Conservation (phyloP, 352 stramenopile genomes). For the Globisporangium emineosum region DNA sequence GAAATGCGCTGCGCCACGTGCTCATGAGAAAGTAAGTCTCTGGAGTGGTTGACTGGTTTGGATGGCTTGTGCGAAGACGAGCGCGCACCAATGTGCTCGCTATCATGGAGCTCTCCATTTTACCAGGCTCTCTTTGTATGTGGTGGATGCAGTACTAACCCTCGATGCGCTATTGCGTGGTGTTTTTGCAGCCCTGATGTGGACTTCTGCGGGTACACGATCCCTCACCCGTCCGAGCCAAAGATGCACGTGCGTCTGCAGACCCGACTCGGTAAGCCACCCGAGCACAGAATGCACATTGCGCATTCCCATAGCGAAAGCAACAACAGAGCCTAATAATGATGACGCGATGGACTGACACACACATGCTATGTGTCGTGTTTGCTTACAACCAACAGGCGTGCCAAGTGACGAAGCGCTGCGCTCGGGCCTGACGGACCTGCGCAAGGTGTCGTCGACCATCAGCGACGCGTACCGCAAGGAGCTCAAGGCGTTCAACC, state of each 20-base stretch:
- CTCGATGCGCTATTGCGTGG: background rate
- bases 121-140: too few species aligned
- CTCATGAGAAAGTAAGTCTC: slow-evolving; percentile 86
- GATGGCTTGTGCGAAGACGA: background rate
- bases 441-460: slow-evolving; percentile 69
- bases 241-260: slow-evolving; percentile 94
- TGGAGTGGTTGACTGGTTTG: background rate
- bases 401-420: slow-evolving; percentile 63
- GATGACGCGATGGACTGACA: background rate
- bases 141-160: background rate
- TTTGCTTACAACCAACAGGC: slow-evolving; percentile 21
- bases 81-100: background rate
- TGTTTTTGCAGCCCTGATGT: slow-evolving; percentile 70
- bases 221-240: slow-evolving; percentile 93
- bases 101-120: background rate
- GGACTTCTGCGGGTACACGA: slow-evolving; percentile 94
- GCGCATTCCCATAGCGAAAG: background rate
- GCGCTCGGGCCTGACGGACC: slow-evolving; percentile 58
- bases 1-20: slow-evolving; percentile 90
- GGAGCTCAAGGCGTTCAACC: slow-evolving; percentile 82
- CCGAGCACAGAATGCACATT: background rate
- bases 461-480: slow-evolving; percentile 78
- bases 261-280: slow-evolving; percentile 56
- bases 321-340: background rate
- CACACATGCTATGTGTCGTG: background rate